Percentiles rank a stretch among this genome's conserved stretches.
phyloP scores from a whole-genome alignment of 1,284 basidiomycete species.

The Exsudoporus floridanus region DNA sequence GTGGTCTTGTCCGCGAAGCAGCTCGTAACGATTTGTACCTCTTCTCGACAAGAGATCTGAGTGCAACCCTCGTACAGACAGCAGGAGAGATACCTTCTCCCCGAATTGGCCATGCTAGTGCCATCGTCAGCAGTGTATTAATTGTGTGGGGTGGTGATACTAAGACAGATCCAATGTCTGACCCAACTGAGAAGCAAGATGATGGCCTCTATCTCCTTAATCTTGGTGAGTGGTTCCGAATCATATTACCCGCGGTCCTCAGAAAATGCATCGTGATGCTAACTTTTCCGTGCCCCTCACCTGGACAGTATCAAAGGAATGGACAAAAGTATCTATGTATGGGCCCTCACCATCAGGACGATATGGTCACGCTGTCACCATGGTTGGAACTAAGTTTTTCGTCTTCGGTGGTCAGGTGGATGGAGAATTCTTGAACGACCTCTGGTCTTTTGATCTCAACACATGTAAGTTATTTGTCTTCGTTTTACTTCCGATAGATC shows the following conservation, averaged over 20 bases:
- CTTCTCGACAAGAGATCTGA: slow-evolving; percentile 78
- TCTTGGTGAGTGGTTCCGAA: slow-evolving; percentile 60
- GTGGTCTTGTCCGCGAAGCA: slow-evolving; percentile 90
- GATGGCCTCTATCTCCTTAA: slow-evolving; percentile 96
- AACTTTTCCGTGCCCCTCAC: neutral
- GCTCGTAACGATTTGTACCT: slow-evolving; percentile 95
- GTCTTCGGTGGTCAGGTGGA: slow-evolving; percentile 98
- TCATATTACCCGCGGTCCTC: neutral
- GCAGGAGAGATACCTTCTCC: slow-evolving; percentile 88
- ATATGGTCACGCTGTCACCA: slow-evolving; percentile 94
- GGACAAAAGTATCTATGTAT: slow-evolving; percentile 83
- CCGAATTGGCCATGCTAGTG: slow-evolving; percentile 94
- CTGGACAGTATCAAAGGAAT: slow-evolving; percentile 78
- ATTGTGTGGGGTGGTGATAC: slow-evolving; percentile 99
- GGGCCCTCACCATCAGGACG: slow-evolving; percentile 82
- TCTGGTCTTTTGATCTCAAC: slow-evolving; percentile 97
- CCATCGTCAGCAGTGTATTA: slow-evolving; percentile 92
- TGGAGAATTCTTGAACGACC: slow-evolving; percentile 91
- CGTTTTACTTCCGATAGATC: neutral
- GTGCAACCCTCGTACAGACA: slow-evolving; percentile 80
- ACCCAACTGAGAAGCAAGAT: slow-evolving; percentile 82
- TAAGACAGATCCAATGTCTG: slow-evolving; percentile 66
- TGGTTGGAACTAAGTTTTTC: slow-evolving; percentile 90
- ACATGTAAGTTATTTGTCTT: slow-evolving; percentile 60
- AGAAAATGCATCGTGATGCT: slow-evolving; percentile 1